Conservation (phyloP, 805 yeast genomes). For the Saccharomycopsis lassenensis region DNA sequence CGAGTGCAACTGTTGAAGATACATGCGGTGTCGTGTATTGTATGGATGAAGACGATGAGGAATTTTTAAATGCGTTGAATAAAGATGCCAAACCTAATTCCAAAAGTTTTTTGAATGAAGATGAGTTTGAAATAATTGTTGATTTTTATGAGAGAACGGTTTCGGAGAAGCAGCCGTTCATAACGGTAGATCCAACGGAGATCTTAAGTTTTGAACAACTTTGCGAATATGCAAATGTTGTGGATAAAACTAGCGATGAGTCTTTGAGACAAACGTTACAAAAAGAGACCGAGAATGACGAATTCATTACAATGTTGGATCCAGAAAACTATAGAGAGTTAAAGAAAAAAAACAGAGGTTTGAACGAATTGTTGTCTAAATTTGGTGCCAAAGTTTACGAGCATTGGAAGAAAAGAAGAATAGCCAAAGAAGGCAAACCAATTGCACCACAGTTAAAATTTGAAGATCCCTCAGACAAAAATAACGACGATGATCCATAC, state of each 20-base stretch:
- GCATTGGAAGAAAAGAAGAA: slow-evolving; percentile 73
- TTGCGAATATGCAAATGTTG: slow-evolving; percentile 35
- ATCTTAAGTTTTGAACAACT: slow-evolving; percentile 63
- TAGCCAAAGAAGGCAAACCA: slow-evolving; percentile 55
- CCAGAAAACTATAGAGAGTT: slow-evolving; percentile 20
- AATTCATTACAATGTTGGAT: slow-evolving; percentile 52
- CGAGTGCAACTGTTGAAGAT: slow-evolving; percentile 94
- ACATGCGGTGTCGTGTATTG: slow-evolving; percentile 76
- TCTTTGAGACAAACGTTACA: slow-evolving; percentile 48
- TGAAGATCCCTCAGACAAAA: slow-evolving; percentile 82
- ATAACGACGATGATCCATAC: slow-evolving; percentile 80
- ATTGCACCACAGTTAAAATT: slow-evolving; percentile 69
- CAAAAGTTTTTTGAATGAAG: slow-evolving; percentile 32
- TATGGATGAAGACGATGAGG: slow-evolving; percentile 84
- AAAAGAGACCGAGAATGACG: slow-evolving; percentile 41
- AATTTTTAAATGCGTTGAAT: slow-evolving; percentile 40
- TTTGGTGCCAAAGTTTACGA: slow-evolving; percentile 64
- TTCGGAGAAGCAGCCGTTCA: slow-evolving; percentile 76
- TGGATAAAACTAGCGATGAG: slow-evolving; percentile 39
- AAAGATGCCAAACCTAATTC: slow-evolving; percentile 23
- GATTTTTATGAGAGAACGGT: slow-evolving; percentile 65
- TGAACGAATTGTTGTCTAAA: slow-evolving; percentile 31
- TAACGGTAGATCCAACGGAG: slow-evolving; percentile 74
- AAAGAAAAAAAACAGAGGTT: slow-evolving; percentile 23
- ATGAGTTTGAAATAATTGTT: slow-evolving; percentile 74